phyloP scores from a whole-genome alignment of 2,329 filamentous ascomycete species.

The Celoporthe dispersa region DNA sequence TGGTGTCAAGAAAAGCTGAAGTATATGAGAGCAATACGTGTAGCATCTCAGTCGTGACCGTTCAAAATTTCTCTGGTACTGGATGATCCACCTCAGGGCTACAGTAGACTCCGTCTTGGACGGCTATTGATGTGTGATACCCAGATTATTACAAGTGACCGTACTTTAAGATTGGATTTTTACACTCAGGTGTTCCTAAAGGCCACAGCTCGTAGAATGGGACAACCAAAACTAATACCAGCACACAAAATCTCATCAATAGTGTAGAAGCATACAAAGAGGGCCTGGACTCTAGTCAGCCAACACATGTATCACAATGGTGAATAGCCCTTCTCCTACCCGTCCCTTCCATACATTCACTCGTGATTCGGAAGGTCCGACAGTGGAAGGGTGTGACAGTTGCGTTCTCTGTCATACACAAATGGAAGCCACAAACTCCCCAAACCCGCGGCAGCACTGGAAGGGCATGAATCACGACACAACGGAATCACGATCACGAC shows the following conservation, averaged over 20 bases:
- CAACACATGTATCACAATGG: background rate
- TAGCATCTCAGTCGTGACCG: too few species aligned
- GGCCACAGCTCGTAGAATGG: too few species aligned
- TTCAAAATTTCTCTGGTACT: too few species aligned
- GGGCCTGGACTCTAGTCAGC: background rate
- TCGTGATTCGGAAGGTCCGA: background rate
- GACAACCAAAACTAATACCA: background rate
- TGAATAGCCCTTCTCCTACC: background rate
- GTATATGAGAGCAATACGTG: too few species aligned
- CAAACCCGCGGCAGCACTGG: background rate
- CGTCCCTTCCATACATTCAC: background rate
- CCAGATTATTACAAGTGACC: background rate
- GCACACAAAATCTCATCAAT: background rate
- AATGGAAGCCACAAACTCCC: background rate
- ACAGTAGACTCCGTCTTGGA: too few species aligned
- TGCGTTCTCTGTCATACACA: background rate
- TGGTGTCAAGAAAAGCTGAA: too few species aligned
- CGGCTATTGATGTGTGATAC: background rate
- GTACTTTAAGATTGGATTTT: background rate
- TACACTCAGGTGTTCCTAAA: too few species aligned
- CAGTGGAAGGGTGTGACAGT: background rate
- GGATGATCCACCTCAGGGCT: too few species aligned
- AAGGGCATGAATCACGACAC: background rate
- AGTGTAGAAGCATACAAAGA: background rate
- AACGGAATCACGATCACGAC: background rate